Evolutionary conservation across 495 filamentous ascomycete species (phyloP), one percentile per base, ranked within the genome.

Genomic region (Margaritispora aquatica): DNA sequence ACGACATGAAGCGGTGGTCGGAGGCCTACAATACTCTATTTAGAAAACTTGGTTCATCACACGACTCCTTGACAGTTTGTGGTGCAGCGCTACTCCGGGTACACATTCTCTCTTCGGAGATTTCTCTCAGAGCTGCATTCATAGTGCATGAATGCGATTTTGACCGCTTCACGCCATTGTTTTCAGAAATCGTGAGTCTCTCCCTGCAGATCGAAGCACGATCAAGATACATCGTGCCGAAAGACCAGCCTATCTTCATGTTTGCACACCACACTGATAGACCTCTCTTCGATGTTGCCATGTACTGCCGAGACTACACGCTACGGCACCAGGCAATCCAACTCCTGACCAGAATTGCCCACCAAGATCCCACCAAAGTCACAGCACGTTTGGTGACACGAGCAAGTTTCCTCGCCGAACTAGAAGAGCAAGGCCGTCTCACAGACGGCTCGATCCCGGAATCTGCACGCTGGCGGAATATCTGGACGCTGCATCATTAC

Each of bases 401-500:
- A 4, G 53, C 53, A 20, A 10, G 19, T 5, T 44, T 55, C 20
- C 53, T 44, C 11, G 51, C 36, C 29, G 26, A 23, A 7, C 26
- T 22, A 17, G 27, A 41, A 26, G 53, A 55, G 26, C 27, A 55
- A 34, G 26, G 53, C n/a, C 19, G 53, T 7, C 4, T 55, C 10
- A 15, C 23, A 10, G 51, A 34, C 11, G 51, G 27, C 8, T 19
- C 23, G 9, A 41, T 55, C 31, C 31, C 31, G 10, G 53, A 55
- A 26, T 38, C 20, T 26, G 29, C 27, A 2, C 21, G 53, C n/a
- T 55, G 53, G 53, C 4, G 31, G 15, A 38, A 19, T 7, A 55
- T 55, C 8, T 55, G 31, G 29, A 55, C 19, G n/a, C 11, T 38
- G 20, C 22, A 55, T 44, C 53, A 55, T 26, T 55, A 55, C 36